Percentiles rank a stretch among this genome's conserved stretches.
Evolutionary conservation across 192 early-diverging fungal genomes (phyloP).

Genomic region (Coemansia javaensis): DNA sequence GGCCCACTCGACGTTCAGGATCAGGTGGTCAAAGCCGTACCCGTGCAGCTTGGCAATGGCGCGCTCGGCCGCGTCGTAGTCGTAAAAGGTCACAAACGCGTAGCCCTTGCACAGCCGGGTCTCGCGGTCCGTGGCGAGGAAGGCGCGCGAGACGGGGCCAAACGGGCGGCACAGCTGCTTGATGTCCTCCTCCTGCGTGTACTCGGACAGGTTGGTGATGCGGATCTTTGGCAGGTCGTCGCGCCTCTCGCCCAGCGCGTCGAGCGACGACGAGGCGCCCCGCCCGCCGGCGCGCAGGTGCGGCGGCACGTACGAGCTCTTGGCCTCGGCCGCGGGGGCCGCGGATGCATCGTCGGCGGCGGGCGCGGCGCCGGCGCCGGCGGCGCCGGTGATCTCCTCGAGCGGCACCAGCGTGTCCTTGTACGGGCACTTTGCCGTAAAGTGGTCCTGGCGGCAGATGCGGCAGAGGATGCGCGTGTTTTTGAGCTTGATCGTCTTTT

Average conservation of each 20-base stretch:
- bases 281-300: conserved; percentile 66
- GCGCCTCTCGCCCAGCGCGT: conserved; percentile 48
- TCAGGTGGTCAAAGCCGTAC: conserved; percentile 93
- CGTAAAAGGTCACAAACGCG: conserved; percentile 87
- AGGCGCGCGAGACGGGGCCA: conserved; percentile 77
- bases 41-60: conserved; percentile 87
- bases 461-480: conserved; percentile 88
- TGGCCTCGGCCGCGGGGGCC: conserved; percentile 35
- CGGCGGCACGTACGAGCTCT: conserved; percentile 83
- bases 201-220: conserved; percentile 95
- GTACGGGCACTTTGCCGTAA: conserved; percentile 95
- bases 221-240: conserved; percentile 74
- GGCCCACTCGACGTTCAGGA: conserved; percentile 86
- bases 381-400: conserved; percentile 57
- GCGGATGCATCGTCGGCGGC: not conserved
- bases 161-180: conserved; percentile 83
- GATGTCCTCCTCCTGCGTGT: conserved; percentile 84
- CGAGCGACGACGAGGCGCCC: conserved; percentile 20
- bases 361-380: conserved; percentile 1
- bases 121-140: conserved; percentile 79
- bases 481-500: conserved; percentile 56
- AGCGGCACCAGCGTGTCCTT: conserved; percentile 86
- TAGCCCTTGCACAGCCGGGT: conserved; percentile 89
- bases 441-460: conserved; percentile 95
- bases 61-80: conserved; percentile 73